A percentile compares a stretch with the other conserved stretches of the same genome.
Evolutionary conservation across 345 rosid genomes (phyloP).

Genomic region (Salix suchowensis): DNA sequence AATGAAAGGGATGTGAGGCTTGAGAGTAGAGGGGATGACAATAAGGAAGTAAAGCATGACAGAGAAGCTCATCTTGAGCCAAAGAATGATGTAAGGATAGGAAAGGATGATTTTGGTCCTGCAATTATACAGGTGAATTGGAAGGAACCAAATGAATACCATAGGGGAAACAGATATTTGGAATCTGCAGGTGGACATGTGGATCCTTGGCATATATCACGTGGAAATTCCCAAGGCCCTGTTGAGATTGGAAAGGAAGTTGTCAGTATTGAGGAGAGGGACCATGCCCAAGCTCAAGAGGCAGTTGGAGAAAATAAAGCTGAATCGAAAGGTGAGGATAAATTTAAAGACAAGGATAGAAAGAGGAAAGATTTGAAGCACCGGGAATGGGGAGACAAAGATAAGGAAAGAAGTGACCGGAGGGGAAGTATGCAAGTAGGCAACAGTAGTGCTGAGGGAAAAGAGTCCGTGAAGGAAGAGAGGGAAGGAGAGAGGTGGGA

Average conservation of each 20-base stretch:
- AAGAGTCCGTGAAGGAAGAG: conserved; percentile 70
- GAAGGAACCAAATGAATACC: conserved; percentile 84
- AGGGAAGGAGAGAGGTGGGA: conserved; percentile 87
- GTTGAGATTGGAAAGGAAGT: conserved; percentile 61
- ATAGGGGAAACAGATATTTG: conserved; percentile 65
- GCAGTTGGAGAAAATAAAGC: conserved; percentile 84
- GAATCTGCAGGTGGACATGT: conserved; percentile 51
- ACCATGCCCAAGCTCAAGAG: conserved; percentile 54
- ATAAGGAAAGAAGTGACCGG: conserved; percentile 82
- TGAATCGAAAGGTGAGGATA: conserved; percentile 78
- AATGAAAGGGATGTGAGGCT: conserved; percentile 62
- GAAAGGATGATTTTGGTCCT: conserved; percentile 53
- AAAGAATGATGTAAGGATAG: conserved; percentile 56
- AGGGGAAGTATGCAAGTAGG: conserved; percentile 52
- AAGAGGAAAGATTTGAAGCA: conserved; percentile 79
- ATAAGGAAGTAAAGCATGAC: conserved; percentile 58
- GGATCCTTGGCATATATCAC: conserved; percentile 64
- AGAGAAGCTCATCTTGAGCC: conserved; percentile 49
- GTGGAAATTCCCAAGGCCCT: conserved; percentile 48
- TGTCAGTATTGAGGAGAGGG: conserved; percentile 48
- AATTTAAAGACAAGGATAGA: conserved; percentile 83
- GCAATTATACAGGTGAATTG: conserved; percentile 53
- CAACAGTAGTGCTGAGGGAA: conserved; percentile 49
- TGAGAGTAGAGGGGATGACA: conserved; percentile 62
- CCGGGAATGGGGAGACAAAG: conserved; percentile 87